Evolutionary conservation across 768 basidiomycete genomes (phyloP).

Genomic region (Mycena polygramma): DNA sequence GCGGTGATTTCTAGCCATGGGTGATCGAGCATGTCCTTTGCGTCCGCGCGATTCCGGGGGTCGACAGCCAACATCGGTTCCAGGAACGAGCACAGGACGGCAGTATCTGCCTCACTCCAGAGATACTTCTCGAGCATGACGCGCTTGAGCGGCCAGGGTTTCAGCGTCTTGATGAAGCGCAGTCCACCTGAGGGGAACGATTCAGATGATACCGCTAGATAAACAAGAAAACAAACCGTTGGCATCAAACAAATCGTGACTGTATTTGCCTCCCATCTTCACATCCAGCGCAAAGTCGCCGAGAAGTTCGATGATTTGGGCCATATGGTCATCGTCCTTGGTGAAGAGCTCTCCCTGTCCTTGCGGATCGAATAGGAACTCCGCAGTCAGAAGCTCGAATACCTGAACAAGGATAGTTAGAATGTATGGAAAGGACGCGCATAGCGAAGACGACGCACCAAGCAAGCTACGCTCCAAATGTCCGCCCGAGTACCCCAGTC

Average conservation of each 20-base stretch:
- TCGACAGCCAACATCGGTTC: conserved; percentile 83
- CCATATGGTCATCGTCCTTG: conserved; percentile 97
- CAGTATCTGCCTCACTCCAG: conserved; percentile 70
- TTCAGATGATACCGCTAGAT: neutral
- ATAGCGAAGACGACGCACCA: conserved; percentile 61
- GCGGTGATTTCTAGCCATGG: conserved; percentile 71
- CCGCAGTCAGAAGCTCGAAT: conserved; percentile 92
- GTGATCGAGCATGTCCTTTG: conserved; percentile 81
- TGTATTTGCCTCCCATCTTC: conserved; percentile 89
- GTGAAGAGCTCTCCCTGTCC: conserved; percentile 84
- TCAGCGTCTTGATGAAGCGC: conserved; percentile 80
- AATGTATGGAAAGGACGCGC: conserved; percentile 9
- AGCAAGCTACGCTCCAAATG: conserved; percentile 92
- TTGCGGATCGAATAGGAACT: conserved; percentile 93
- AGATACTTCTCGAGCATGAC: conserved; percentile 94
- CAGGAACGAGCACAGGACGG: conserved; percentile 73
- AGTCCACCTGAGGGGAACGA: conserved; percentile 62
- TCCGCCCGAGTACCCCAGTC: conserved; percentile 92
- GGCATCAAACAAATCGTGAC: conserved; percentile 86
- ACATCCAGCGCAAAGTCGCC: conserved; percentile 81
- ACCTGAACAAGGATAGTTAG: conserved; percentile 53
- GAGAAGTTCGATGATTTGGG: conserved; percentile 92
- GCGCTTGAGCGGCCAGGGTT: conserved; percentile 84
- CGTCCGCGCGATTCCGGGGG: conserved; percentile 75
- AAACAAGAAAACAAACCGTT: conserved; percentile 58